Evolutionary conservation across 495 filamentous ascomycete genomes (phyloP).

Genomic region (Xylaria flabelliformis): DNA sequence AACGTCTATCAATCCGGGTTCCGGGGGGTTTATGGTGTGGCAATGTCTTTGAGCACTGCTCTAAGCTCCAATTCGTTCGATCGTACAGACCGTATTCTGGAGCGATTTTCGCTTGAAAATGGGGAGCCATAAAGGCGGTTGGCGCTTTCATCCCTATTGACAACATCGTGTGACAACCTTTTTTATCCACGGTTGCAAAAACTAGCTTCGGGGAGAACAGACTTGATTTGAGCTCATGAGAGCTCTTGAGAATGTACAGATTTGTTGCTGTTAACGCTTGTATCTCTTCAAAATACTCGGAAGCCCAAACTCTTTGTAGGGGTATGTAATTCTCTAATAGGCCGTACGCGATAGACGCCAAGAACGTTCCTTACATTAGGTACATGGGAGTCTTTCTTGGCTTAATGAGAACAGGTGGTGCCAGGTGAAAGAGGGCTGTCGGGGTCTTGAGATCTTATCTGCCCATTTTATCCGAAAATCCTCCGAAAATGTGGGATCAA

Average conservation of each 20-base stretch:
- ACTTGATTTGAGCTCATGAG: not conserved
- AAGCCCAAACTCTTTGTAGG: not conserved
- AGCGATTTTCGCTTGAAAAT: not conserved
- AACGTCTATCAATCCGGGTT: not conserved
- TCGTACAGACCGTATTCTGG: not conserved
- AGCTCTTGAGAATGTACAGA: not conserved
- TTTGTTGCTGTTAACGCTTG: not conserved
- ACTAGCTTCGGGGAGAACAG: not conserved
- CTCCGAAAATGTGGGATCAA: conserved; percentile 5
- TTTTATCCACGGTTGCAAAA: not conserved
- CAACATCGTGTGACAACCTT: not conserved
- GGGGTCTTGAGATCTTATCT: not conserved
- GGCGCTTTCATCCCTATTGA: not conserved
- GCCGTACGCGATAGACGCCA: too few relatives aligned
- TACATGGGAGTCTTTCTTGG: too few relatives aligned
- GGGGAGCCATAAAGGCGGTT: not conserved
- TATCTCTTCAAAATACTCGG: not conserved
- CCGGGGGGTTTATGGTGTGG: not conserved
- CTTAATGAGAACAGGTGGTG: not conserved
- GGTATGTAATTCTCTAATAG: too few relatives aligned
- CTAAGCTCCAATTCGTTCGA: not conserved
- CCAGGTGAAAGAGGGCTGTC: not conserved
- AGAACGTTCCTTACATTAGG: too few relatives aligned
- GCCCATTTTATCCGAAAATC: conserved; percentile 16
- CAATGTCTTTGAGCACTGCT: not conserved